A percentile compares a stretch with the other conserved stretches of the same genome.
phyloP scores from a whole-genome alignment of 495 filamentous ascomycete species.

The Penicillium malachiteum region DNA sequence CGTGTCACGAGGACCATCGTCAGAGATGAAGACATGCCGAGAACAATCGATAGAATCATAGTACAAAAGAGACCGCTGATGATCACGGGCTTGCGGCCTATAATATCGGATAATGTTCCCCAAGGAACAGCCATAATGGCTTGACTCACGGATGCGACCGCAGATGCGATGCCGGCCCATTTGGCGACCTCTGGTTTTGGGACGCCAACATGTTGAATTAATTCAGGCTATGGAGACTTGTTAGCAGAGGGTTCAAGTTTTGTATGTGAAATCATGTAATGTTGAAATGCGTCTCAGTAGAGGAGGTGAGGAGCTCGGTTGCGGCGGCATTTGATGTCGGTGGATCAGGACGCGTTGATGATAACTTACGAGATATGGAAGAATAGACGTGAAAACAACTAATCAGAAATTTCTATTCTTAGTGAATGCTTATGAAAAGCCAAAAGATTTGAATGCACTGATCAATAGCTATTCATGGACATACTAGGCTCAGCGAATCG shows the following conservation, averaged over 20 bases:
- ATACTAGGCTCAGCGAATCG: constrained; percentile 79
- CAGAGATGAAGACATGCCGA: constrained; percentile 74
- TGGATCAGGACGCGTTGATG: constrained; percentile 1
- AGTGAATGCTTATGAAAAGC: neutral
- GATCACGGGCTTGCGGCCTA: constrained; percentile 75
- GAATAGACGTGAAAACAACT: constrained; percentile 78
- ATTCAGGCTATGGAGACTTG: constrained; percentile 57
- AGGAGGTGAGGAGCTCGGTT: neutral
- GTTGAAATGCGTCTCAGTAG: neutral
- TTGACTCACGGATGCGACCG: constrained; percentile 72
- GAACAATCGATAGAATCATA: constrained; percentile 69
- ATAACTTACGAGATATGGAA: constrained; percentile 77
- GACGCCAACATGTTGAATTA: constrained; percentile 80
- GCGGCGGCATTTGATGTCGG: neutral
- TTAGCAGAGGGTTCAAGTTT: neutral
- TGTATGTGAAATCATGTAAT: neutral
- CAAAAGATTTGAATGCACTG: neutral
- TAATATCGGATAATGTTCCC: constrained; percentile 72
- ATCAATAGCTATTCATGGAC: constrained; percentile 5
- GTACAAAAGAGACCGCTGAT: constrained; percentile 67
- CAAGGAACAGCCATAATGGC: constrained; percentile 72
- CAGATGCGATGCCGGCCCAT: constrained; percentile 73
- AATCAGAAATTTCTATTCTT: constrained; percentile 11
- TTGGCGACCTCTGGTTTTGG: constrained; percentile 67
- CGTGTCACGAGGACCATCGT: constrained; percentile 69